phyloP scores from a whole-genome alignment of 306 rosid genomes.

The Leucaena leucocephala region DNA sequence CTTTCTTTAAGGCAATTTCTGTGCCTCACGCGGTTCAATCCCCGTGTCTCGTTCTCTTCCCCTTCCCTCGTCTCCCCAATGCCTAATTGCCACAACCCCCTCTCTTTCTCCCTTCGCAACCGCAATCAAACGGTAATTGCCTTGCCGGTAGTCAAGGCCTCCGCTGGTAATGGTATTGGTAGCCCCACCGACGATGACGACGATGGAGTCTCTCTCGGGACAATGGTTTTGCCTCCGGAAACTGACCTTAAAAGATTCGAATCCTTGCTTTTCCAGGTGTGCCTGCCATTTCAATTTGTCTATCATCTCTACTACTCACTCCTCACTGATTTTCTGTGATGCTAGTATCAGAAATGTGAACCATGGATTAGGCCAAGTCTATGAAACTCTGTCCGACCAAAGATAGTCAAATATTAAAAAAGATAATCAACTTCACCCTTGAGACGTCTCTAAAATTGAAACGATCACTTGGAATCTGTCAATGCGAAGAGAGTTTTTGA shows the following conservation, averaged over 20 bases:
- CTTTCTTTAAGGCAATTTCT: conserved; percentile 39
- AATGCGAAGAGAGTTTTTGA: too few relatives aligned
- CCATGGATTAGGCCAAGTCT: background rate
- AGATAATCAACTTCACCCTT: too few relatives aligned
- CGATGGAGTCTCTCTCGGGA: conserved; percentile 83
- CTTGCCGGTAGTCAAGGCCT: conserved; percentile 39
- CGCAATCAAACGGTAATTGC: conserved; percentile 23
- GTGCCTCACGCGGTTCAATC: conserved; percentile 28
- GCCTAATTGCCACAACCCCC: conserved; percentile 11
- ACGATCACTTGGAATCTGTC: too few relatives aligned
- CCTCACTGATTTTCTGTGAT: background rate
- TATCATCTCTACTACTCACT: background rate
- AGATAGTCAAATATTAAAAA: background rate
- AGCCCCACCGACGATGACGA: conserved; percentile 45
- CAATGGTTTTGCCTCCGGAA: conserved; percentile 70
- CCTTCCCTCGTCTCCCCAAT: conserved; percentile 18
- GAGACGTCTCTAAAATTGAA: too few relatives aligned
- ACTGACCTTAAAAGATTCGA: conserved; percentile 71
- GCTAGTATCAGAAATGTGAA: background rate
- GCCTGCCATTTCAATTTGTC: background rate
- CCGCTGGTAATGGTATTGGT: conserved; percentile 44
- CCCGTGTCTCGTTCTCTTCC: conserved; percentile 37
- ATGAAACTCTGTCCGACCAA: background rate
- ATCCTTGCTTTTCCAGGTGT: conserved; percentile 76
- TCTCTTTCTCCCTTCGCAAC: conserved; percentile 32